A percentile compares a stretch with the other conserved stretches of the same genome.
Conservation (phyloP, 2,329 filamentous ascomycete species). For the Stromatinia cepivora region DNA sequence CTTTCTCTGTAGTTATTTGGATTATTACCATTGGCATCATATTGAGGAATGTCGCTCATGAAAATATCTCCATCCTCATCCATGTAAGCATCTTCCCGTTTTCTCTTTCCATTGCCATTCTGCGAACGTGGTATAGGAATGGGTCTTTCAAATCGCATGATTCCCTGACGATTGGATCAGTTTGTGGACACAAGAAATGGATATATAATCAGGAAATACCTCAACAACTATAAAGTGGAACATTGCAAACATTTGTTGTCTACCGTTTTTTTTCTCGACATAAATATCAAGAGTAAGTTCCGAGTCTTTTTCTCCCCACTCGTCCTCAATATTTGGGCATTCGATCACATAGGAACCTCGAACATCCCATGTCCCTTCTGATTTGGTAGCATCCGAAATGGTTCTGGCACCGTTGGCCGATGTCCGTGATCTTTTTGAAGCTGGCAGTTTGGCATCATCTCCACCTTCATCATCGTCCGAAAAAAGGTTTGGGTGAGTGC, state of each 20-base stretch:
- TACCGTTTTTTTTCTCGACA: conserved; percentile 23
- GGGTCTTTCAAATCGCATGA: conserved; percentile 32
- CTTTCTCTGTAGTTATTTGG: conserved; percentile 18
- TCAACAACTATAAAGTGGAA: conserved; percentile 30
- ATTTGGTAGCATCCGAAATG: not conserved
- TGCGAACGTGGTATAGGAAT: conserved; percentile 21
- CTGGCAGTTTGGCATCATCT: not conserved
- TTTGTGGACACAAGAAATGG: not conserved
- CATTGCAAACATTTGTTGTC: conserved; percentile 27
- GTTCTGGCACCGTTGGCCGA: not conserved
- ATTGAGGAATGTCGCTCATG: conserved; percentile 17
- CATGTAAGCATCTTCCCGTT: conserved; percentile 22
- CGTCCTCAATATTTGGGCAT: conserved; percentile 24
- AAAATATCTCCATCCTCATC: conserved; percentile 27
- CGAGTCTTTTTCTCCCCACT: conserved; percentile 22
- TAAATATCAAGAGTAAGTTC: conserved; percentile 26
- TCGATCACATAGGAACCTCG: conserved; percentile 26
- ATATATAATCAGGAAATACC: not conserved
- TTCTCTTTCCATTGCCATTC: conserved; percentile 14
- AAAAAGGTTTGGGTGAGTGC: not conserved
- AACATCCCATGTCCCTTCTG: conserved; percentile 25
- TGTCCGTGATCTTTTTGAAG: conserved; percentile 3
- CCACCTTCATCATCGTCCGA: not conserved
- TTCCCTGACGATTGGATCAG: conserved; percentile 12
- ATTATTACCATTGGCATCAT: not conserved